phyloP scores from a whole-genome alignment of 106 monocot species.

The Chionographis japonica region DNA sequence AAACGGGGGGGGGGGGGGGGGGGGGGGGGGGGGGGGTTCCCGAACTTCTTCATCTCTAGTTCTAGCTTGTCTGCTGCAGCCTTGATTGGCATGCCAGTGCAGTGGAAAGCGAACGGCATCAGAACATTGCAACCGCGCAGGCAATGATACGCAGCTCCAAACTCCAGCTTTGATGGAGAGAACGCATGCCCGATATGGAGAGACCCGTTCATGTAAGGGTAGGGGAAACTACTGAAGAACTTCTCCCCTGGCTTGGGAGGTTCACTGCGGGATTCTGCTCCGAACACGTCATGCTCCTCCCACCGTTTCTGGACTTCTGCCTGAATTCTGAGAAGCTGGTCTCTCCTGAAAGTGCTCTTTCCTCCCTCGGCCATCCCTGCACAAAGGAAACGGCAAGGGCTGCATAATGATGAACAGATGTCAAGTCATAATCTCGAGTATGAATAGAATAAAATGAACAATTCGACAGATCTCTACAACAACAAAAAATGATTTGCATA shows the following conservation, averaged over 20 bases:
- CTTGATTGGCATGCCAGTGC: constrained; percentile 97
- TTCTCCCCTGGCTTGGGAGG: constrained; percentile 58
- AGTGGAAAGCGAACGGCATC: constrained; percentile 88
- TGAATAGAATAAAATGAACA: too few relatives aligned
- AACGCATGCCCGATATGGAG: constrained; percentile 87
- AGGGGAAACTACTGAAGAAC: constrained; percentile 93
- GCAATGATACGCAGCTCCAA: constrained; percentile 65
- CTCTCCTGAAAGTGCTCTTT: constrained; percentile 70
- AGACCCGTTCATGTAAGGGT: constrained; percentile 91
- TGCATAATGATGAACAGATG: too few relatives aligned
- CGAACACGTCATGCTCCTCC: constrained; percentile 66
- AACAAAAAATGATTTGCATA: too few relatives aligned
- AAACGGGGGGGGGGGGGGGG: too few relatives aligned
- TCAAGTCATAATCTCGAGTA: too few relatives aligned
- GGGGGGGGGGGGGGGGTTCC: constrained; percentile 84
- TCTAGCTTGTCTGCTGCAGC: constrained; percentile 86
- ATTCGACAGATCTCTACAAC: too few relatives aligned
- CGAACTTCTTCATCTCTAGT: constrained; percentile 53
- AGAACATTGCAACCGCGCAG: constrained; percentile 74
- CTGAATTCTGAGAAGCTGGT: constrained; percentile 63
- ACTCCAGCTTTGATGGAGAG: constrained; percentile 77
- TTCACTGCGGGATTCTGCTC: constrained; percentile 28
- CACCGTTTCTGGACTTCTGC: constrained; percentile 52
- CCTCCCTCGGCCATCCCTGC: constrained; percentile 46
- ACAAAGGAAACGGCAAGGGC: constrained; percentile 8